Base-by-base conservation (phyloP, 768 basidiomycete genomes). In the Pholiota conissans region DNA sequence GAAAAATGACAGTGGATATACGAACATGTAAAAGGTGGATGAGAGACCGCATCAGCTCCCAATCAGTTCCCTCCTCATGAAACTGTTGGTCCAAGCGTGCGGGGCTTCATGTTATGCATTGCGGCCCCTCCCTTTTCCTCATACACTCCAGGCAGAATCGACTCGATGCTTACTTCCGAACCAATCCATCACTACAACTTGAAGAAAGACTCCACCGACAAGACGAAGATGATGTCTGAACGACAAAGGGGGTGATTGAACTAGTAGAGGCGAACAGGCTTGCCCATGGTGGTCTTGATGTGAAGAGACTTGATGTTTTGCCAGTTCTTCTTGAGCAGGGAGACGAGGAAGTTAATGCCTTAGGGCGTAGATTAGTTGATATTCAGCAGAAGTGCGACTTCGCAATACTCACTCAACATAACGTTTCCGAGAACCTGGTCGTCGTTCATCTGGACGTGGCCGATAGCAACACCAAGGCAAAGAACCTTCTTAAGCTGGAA, bases 311-410 rank as follows among this genome's bases (percentile, higher is more conserved):
- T 95, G 81, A 98, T 90, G 79, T 98, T 99, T 77, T 98, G 97
- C 95, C 95, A 93, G 81, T 96, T 92, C 86, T 99, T 99, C 87
- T 98, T 98, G 73, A 99, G 86, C 60, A 99, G 79, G 18, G 97
- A 98, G 70, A 99, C 94, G 68, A 99, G 85, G 86, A 99, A 99
- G 88, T 99, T 99, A 84, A 98, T 96, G 76, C 93, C 92, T 93
- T 22, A n/a, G n/a, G n/a, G n/a, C n/a, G n/a, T n/a, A n/a, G n/a
- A n/a, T n/a, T n/a, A n/a, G n/a, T n/a, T n/a, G n/a, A n/a, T n/a
- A n/a, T n/a, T n/a, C n/a, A n/a, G n/a, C n/a, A n/a, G n/a, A n/a
- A n/a, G n/a, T n/a, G n/a, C n/a, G n/a, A n/a, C n/a, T n/a, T n/a
- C 6, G 14, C 6, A 14, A 37, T 42, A 73, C 90, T 52, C 67